phyloP scores from a whole-genome alignment of 768 basidiomycete genomes.

The Phanerodontia chrysosporium region DNA sequence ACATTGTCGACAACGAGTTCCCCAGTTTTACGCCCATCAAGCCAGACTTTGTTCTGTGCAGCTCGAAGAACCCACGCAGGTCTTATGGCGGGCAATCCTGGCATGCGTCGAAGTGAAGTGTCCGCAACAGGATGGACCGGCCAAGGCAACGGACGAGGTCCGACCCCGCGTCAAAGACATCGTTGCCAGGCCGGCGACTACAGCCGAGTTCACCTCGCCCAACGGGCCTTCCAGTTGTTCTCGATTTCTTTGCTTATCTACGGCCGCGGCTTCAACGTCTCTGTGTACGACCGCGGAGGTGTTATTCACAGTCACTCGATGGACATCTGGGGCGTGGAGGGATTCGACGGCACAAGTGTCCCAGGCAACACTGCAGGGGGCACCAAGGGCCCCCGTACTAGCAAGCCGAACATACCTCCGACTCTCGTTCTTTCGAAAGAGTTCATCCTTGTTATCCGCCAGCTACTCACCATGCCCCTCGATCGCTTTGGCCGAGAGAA shows the following conservation, averaged over 20 bases:
- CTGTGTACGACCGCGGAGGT: slow-evolving; percentile 29
- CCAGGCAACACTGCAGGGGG: no score
- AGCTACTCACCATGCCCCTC: not conserved
- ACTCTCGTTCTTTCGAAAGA: no score
- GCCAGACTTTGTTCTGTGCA: not conserved
- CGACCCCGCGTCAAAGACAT: not conserved
- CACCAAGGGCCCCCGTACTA: no score
- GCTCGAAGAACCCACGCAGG: not conserved
- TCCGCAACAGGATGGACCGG: not conserved
- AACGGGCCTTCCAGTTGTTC: slow-evolving; percentile 28
- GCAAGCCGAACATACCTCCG: no score
- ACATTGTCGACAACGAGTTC: not conserved
- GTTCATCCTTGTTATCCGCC: slow-evolving; percentile 2
- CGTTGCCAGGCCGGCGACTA: not conserved
- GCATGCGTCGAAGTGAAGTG: not conserved
- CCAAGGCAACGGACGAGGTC: no score
- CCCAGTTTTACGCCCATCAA: not conserved
- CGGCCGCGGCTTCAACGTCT: slow-evolving; percentile 26
- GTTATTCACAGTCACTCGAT: slow-evolving; percentile 15
- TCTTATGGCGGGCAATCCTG: not conserved
- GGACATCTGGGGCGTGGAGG: slow-evolving; percentile 7
- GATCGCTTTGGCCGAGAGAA: not conserved
- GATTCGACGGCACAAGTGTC: no score
- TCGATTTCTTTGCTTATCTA: slow-evolving; percentile 27
- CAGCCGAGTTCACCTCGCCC: slow-evolving; percentile 16